A percentile compares a stretch with the other conserved stretches of the same genome.
These are phyloP conservation scores for Aureobasidium pullulans DNA, from an alignment of 2,329 filamentous ascomycete genomes.

Conservation along the genomic window DNA sequence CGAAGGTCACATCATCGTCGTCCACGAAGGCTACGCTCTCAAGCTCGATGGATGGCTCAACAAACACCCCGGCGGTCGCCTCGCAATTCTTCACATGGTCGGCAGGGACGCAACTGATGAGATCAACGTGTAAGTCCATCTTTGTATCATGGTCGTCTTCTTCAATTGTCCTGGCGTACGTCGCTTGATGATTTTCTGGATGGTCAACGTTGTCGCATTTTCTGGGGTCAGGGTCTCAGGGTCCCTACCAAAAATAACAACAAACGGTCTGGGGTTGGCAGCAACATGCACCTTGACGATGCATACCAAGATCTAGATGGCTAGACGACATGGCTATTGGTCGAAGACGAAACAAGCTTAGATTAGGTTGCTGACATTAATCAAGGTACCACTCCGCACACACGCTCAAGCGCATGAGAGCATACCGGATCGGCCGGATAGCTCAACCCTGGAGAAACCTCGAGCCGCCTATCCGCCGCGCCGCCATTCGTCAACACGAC, in stretches of 20 bases:
- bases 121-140: constrained; percentile 46
- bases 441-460: constrained; percentile 50
- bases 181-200: neutral
- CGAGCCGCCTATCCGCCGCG: constrained; percentile 47
- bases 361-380: neutral
- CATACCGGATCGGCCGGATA: constrained; percentile 53
- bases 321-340: neutral
- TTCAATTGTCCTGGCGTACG: neutral
- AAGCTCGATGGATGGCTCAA: constrained; percentile 52
- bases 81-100: constrained; percentile 66
- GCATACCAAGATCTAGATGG: neutral
- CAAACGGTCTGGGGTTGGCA: neutral
- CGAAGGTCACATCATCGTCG: constrained; percentile 48
- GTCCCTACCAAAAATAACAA: constrained; percentile 4
- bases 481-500: constrained; percentile 4
- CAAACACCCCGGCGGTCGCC: constrained; percentile 51
- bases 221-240: constrained; percentile 9
- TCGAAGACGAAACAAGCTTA: neutral
- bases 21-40: constrained; percentile 49
- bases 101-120: constrained; percentile 53
- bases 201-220: neutral
- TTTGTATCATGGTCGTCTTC: constrained; percentile 61
- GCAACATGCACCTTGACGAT: neutral
- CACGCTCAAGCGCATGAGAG: constrained; percentile 51
- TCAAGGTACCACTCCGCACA: constrained; percentile 50